These are phyloP conservation scores for Dioscorea cayenensis DNA, from an alignment of 116 monocot genomes.

Conservation along the genomic window DNA sequence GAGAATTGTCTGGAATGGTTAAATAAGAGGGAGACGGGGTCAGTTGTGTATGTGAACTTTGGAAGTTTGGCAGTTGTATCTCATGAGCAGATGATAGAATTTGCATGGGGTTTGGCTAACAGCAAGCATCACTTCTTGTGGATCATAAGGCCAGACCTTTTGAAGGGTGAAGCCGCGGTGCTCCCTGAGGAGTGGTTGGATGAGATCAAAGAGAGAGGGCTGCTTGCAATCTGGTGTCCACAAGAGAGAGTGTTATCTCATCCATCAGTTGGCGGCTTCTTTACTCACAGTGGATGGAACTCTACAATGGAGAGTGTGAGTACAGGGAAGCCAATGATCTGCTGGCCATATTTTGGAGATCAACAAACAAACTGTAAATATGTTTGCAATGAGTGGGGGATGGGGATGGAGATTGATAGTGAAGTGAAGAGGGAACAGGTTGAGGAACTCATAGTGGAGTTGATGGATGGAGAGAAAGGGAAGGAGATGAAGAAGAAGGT, in stretches of 20 bases:
- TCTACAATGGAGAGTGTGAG: neutral
- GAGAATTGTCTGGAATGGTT: neutral
- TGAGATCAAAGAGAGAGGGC: neutral
- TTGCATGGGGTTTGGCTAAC: conserved; percentile 2
- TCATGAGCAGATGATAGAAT: neutral
- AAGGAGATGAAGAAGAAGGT: neutral
- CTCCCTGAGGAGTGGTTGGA: neutral
- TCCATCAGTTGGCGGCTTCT: conserved; percentile 3
- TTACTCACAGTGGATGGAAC: conserved; percentile 5
- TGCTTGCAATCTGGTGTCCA: neutral
- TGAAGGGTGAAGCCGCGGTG: neutral
- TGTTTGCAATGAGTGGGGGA: conserved; percentile 2
- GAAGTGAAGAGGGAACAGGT: neutral
- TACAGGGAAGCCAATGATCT: conserved; percentile 1
- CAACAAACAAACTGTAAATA: neutral
- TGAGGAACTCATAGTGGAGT: neutral
- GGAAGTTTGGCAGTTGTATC: neutral
- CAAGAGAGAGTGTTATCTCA: neutral
- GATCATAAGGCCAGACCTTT: neutral
- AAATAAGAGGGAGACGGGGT: neutral
- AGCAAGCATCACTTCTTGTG: neutral
- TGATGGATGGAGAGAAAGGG: conserved; percentile 1
- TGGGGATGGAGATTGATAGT: neutral
- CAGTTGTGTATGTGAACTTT: neutral
- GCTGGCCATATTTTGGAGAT: conserved; percentile 5